Evolutionary conservation across 2,329 filamentous ascomycete genomes (phyloP).

Genomic region (Dryadomyces quercivorus): DNA sequence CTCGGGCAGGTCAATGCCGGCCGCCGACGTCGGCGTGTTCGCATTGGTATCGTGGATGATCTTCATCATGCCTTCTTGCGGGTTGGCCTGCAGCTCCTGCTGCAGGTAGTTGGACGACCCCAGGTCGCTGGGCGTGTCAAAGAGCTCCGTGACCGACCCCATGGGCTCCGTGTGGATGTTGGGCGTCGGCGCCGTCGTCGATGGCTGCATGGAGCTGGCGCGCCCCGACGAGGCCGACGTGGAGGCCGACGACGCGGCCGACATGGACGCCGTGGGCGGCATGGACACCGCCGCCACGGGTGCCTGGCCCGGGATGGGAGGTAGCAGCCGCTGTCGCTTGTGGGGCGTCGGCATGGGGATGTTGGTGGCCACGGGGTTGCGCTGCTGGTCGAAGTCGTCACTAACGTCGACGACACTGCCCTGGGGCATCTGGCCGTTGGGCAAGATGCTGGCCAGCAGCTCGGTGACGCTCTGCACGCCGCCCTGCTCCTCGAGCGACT

Average conservation of each 20-base stretch:
- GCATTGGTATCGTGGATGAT: slow-evolving; percentile 54
- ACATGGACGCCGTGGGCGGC: neutral
- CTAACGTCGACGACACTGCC: slow-evolving; percentile 47
- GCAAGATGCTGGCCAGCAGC: slow-evolving; percentile 67
- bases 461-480: slow-evolving; percentile 67
- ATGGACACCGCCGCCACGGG: neutral
- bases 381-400: slow-evolving; percentile 42
- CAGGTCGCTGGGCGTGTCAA: slow-evolving; percentile 37
- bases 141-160: slow-evolving; percentile 48
- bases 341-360: slow-evolving; percentile 28
- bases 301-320: slow-evolving; percentile 31
- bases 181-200: neutral
- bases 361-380: slow-evolving; percentile 21
- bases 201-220: neutral
- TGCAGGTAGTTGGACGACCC: slow-evolving; percentile 34
- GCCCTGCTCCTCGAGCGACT: slow-evolving; percentile 77
- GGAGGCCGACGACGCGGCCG: neutral
- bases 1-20: slow-evolving; percentile 39
- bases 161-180: slow-evolving; percentile 15
- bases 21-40: slow-evolving; percentile 25
- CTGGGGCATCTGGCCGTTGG: slow-evolving; percentile 39
- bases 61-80: slow-evolving; percentile 51
- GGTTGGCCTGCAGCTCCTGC: slow-evolving; percentile 43
- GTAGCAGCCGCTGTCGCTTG: slow-evolving; percentile 43
- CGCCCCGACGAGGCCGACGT: neutral